Evolutionary conservation across 2,329 filamentous ascomycete genomes (phyloP).

Genomic region (Scedosporium apiospermum): DNA sequence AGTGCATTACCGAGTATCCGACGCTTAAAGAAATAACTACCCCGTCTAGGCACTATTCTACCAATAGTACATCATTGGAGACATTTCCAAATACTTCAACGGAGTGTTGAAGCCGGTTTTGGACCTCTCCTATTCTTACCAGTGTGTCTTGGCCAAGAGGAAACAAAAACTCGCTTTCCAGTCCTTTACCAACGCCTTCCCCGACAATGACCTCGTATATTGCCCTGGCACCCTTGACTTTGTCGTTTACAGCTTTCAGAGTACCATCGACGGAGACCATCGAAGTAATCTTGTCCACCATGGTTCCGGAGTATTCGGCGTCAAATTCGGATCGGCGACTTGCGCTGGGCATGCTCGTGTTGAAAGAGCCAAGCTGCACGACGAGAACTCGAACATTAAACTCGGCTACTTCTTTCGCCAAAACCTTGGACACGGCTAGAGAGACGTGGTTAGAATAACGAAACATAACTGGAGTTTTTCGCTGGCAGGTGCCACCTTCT

Average conservation of each 20-base stretch:
- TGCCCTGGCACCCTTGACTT: background rate
- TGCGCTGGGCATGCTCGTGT: constrained; percentile 33
- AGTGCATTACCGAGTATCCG: too few species aligned
- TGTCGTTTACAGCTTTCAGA: background rate
- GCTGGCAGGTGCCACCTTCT: constrained; percentile 15
- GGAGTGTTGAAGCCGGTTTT: background rate
- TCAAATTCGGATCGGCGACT: constrained; percentile 7
- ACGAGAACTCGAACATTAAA: constrained; percentile 33
- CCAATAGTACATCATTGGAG: background rate
- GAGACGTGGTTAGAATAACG: background rate
- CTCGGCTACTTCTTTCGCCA: constrained; percentile 31
- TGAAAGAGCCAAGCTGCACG: constrained; percentile 40
- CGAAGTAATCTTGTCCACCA: background rate
- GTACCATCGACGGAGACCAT: background rate
- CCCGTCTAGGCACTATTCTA: too few species aligned
- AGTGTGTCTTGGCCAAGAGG: background rate
- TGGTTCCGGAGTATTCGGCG: background rate
- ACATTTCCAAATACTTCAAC: background rate
- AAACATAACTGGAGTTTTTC: background rate
- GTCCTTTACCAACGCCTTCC: background rate
- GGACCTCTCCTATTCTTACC: background rate
- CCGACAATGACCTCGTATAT: background rate
- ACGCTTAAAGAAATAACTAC: too few species aligned
- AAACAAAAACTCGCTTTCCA: background rate
- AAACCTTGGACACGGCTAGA: constrained; percentile 24